Conservation (phyloP, 2,329 filamentous ascomycete genomes). For the Periglandula ipomoeae region DNA sequence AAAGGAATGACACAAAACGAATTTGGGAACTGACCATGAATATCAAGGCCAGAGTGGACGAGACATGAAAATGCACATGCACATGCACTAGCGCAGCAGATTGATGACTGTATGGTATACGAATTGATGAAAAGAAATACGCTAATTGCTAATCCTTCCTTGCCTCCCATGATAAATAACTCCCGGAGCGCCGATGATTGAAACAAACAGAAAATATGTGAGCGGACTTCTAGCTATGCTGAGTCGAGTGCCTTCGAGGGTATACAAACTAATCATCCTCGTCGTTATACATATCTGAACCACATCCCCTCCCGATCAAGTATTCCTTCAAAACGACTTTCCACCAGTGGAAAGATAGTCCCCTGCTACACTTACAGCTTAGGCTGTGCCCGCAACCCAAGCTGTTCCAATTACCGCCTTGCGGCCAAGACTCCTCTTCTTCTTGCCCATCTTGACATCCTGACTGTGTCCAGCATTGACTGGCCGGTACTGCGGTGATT, state of each 20-base stretch:
- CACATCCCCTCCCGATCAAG: not conserved
- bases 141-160: not conserved
- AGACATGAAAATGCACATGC: too few relatives aligned
- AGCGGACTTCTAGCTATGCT: not conserved
- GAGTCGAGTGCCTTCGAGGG: conserved; percentile 2
- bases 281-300: not conserved
- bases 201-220: not conserved
- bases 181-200: not conserved
- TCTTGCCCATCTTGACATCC: conserved; percentile 25
- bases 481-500: conserved; percentile 29
- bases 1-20: too few relatives aligned
- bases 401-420: conserved; percentile 44
- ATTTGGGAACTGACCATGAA: too few relatives aligned
- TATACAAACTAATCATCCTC: conserved; percentile 5
- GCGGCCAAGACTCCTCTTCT: conserved; percentile 33
- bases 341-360: conserved; percentile 47
- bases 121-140: not conserved
- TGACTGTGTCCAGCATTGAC: conserved; percentile 24
- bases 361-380: conserved; percentile 47
- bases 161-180: not conserved
- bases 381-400: conserved; percentile 46
- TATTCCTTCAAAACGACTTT: not conserved
- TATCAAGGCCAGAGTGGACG: too few relatives aligned
- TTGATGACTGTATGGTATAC: too few relatives aligned
- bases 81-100: too few relatives aligned